Base-by-base conservation (phyloP, 495 filamentous ascomycete species). In the Tuber indicum region DNA sequence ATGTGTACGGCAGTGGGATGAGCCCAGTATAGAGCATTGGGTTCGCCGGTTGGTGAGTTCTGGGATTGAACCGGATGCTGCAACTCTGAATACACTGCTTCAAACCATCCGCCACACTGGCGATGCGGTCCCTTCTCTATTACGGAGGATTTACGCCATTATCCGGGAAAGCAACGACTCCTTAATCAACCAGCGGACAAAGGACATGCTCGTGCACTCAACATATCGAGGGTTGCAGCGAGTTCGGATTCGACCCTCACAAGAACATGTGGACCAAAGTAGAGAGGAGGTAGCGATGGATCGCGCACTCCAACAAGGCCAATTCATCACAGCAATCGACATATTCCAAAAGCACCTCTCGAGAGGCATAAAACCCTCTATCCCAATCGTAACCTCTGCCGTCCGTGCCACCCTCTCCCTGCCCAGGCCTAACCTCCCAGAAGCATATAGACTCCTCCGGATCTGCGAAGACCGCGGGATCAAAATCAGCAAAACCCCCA, bases 21-120 rank as follows among this genome's bases (percentile, higher is more conserved):
- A 73, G 5, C 26, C 71, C 71, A 66, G 75, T 12, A 76, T 75
- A 75, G 58, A 69, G 36, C 71, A 49, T 32, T 82, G 81, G 81
- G 72, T 77, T 39, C 45, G 66, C 3, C 71, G 72, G n/a, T 80
- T 82, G 81, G 75, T 72, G 62, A 42, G 70, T 32, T 75, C 81
- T 14, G 80, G 81, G 4, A 72, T 74, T 46, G 72, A 58, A 9
- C 81, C 81, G 6, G 81, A 82, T n/a, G 75, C 75, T 7, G 52
- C 76, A 39, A 82, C 81, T 21, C 79, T 82, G 73, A 82, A 82
- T 52, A 82, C 76, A 49, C 76, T 82, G 23, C 75, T 82, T 66
- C 75, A 82, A 43, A 74, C 72, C 16, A 72, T 82, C 19, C 81
- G 77, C 6, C 72, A 76, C 71, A 44, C 74, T 44, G 70, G 76